Base-by-base conservation (phyloP, 345 rosid genomes). In the Populus nigra region DNA sequence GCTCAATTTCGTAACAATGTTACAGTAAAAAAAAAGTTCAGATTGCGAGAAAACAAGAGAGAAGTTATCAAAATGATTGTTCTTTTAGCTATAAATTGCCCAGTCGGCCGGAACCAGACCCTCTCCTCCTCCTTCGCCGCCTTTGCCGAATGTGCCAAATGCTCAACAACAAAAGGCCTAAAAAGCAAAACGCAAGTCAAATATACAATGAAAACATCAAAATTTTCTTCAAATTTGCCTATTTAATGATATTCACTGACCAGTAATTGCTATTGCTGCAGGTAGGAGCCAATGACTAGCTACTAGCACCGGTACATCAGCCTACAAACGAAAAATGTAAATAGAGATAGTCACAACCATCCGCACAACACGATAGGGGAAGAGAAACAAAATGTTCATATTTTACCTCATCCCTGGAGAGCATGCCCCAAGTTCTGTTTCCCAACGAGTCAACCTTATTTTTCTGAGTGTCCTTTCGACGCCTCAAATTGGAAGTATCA, bases 251-350 rank as follows among this genome's bases (percentile, higher is more conserved):
- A 69, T 16, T 82, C 66, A 83, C 88, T 73, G 78, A 95, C 98
- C 99, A 49, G 89, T 79, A 66, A 90, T 78, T 50, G 88, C 90
- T 72, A 91, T 86, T 25, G 87, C 88, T 12, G 89, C 93, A 72
- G 92, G 98, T 78, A 91, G 82, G 71, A 93, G 87, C 99, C 97
- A 91, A 43, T 87, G 93, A 81, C 90, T 91, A 57, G 91, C 87
- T 78, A 87, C 87, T 39, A 88, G 90, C 71, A 88, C 85, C 27
- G 98, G 92, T 74, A 82, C 80, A 78, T 96, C 99, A 78, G 90
- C 85, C 98, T 95, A 91, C 83, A 83, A 59, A 80, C 65, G 5
- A 7, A 38, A 75, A 35, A 62, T 7, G 63, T 3, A 18, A 77
- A 12, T 8, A 13, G 36, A 39, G 9, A 71, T 33, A 68, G 18